A percentile compares a stretch with the other conserved stretches of the same genome.
These are phyloP conservation scores for Zymoseptoria passerinii DNA, from an alignment of 2,329 filamentous ascomycete species.

Conservation along the genomic window DNA sequence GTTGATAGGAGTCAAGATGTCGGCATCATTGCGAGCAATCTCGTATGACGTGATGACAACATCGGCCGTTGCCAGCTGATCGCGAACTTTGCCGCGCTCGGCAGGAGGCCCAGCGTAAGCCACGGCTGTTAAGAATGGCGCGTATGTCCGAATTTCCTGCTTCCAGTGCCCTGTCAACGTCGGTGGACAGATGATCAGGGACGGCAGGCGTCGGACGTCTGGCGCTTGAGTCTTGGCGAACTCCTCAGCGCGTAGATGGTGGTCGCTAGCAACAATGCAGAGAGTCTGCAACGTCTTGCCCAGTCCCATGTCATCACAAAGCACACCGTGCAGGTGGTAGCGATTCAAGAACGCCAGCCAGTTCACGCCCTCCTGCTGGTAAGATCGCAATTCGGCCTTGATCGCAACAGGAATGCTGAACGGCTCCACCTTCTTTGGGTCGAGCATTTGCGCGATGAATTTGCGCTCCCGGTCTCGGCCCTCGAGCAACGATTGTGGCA, in stretches of 20 bases:
- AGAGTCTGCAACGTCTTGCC: constrained; percentile 96
- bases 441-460: constrained; percentile 92
- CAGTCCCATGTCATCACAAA: constrained; percentile 98
- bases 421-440: constrained; percentile 91
- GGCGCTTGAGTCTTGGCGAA: constrained; percentile 71
- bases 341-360: constrained; percentile 98
- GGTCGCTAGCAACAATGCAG: constrained; percentile 95
- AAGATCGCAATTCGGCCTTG: constrained; percentile 90
- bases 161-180: constrained; percentile 98
- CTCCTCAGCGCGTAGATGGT: constrained; percentile 86
- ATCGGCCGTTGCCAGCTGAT: constrained; percentile 67
- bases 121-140: constrained; percentile 81
- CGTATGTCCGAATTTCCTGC: constrained; percentile 92
- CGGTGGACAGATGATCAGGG: constrained; percentile 90
- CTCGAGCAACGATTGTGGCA: constrained; percentile 79
- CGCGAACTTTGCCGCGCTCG: constrained; percentile 65
- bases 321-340: constrained; percentile 94
- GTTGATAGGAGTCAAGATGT: constrained; percentile 68
- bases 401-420: constrained; percentile 94
- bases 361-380: constrained; percentile 97
- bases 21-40: constrained; percentile 92
- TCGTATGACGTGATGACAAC: constrained; percentile 97
- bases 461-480: constrained; percentile 90
- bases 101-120: constrained; percentile 85
- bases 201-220: constrained; percentile 73